A percentile compares a stretch with the other conserved stretches of the same genome.
These are phyloP conservation scores for Chlorella sp. DNA, from an alignment of 139 green algal genomes.

Conservation along the genomic window DNA sequence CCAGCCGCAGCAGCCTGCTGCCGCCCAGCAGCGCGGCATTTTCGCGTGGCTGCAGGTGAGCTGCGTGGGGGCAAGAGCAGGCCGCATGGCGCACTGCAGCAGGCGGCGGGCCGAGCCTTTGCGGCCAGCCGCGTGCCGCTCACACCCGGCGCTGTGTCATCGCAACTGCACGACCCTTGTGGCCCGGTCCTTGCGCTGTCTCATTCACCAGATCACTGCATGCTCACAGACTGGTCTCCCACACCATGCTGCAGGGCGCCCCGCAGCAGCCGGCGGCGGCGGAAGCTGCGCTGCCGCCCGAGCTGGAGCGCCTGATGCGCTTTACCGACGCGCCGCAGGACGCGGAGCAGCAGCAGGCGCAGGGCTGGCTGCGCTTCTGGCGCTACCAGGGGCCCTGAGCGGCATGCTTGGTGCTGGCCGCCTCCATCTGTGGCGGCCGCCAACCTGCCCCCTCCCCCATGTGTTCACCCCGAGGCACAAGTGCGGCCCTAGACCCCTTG, in stretches of 20 bases:
- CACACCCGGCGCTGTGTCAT: not conserved
- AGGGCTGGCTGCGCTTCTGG: slow-evolving; percentile 34
- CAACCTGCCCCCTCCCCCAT: too few species aligned
- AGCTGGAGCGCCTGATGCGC: slow-evolving; percentile 39
- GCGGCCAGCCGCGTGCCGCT: too few species aligned
- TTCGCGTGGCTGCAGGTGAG: not conserved
- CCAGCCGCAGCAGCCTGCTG: not conserved
- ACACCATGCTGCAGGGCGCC: not conserved
- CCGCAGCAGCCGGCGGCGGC: not conserved
- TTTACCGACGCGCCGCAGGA: slow-evolving; percentile 41
- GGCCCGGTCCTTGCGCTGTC: too few species aligned
- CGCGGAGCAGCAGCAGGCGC: not conserved
- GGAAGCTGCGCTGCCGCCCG: slow-evolving; percentile 23
- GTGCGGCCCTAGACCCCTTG: too few species aligned
- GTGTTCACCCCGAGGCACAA: too few species aligned
- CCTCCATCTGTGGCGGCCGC: too few species aligned
- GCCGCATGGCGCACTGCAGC: too few species aligned
- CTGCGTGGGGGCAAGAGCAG: too few species aligned
- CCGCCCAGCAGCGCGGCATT: not conserved
- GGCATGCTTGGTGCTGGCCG: too few species aligned
- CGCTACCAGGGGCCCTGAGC: slow-evolving; percentile 52
- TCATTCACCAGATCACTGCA: too few species aligned
- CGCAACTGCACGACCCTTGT: too few species aligned
- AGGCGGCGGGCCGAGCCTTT: too few species aligned
- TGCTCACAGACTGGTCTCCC: not conserved